phyloP scores from a whole-genome alignment of 768 basidiomycete genomes.

The Steccherinum ochraceum region DNA sequence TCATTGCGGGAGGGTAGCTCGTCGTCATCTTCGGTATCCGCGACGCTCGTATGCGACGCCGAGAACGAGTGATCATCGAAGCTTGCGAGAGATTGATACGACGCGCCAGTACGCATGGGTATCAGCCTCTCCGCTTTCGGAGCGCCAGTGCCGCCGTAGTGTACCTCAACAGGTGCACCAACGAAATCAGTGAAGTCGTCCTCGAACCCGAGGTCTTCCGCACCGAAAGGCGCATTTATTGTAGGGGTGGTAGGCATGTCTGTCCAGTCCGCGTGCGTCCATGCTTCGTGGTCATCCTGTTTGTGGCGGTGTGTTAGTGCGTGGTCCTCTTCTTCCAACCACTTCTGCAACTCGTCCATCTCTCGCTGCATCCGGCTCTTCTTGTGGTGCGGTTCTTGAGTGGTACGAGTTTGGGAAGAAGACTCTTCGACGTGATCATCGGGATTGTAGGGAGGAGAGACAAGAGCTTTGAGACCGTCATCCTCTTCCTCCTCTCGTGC shows the following conservation, averaged over 20 bases:
- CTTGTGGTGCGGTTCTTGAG: not conserved
- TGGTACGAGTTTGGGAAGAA: constrained; percentile 14
- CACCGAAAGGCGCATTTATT: constrained; percentile 13
- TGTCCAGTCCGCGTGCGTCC: constrained; percentile 16
- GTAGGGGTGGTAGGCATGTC: constrained; percentile 15
- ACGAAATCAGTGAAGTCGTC: constrained; percentile 79
- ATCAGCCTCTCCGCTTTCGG: not conserved
- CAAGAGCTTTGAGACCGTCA: constrained; percentile 29
- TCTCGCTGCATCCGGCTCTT: constrained; percentile 38
- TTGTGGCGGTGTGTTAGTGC: constrained; percentile 9
- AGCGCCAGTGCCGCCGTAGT: not conserved
- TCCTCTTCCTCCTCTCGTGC: constrained; percentile 30
- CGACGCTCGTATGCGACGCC: not conserved
- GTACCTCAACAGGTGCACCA: constrained; percentile 38
- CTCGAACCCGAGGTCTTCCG: constrained; percentile 43
- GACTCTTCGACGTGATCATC: constrained; percentile 12
- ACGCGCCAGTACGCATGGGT: constrained; percentile 23
- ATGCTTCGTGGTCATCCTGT: constrained; percentile 15
- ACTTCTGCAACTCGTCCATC: constrained; percentile 53
- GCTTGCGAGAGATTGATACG: constrained; percentile 51
- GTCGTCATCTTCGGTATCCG: constrained; percentile 4
- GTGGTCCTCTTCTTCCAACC: constrained; percentile 50
- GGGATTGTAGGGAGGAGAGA: constrained; percentile 14
- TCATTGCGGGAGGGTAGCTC: constrained; percentile 23
- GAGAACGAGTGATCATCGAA: constrained; percentile 38